Base-by-base conservation (phyloP, 805 yeast species). In the Lipomyces mesembrius region DNA sequence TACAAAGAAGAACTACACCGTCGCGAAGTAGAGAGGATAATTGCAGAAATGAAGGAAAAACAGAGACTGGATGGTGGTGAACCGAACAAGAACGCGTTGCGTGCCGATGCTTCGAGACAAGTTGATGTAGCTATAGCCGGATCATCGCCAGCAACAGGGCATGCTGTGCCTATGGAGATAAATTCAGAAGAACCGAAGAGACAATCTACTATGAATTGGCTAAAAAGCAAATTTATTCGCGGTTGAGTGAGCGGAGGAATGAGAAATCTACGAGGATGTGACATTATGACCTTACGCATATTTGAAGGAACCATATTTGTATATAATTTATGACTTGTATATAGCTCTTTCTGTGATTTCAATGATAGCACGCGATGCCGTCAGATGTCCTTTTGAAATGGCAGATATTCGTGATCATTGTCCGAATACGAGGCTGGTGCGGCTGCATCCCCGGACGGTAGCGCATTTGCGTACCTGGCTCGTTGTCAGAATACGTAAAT, bases 21-120 rank as follows among this genome's bases (percentile, higher is more conserved):
- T 27, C 29, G 17, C 7, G 56, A 51, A 51, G 61, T 59, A 12
- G 61, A 39, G 61, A 55, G 56, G 61, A n/a, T 59, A 8, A 20
- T 39, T 14, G 29, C 35, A n/a, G 61, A 59, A 43, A 59, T 46
- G 32, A 22, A 35, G 32, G 59, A 32, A 20, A 29, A 59, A 25
- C 61, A 25, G 56, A 37, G 54, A 17, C 55, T 25, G 32, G 55
- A 52, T 2, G 7, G 34, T 20, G 34, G 27, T 43, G 37, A 54
- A 14, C 9, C 4, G 11, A 14, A 34, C 57, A 35, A 34, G n/a
- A 14, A 54, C 1, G 20, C 37, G 22, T n/a, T 34, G 17, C 20
- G 57, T n/a, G 34, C 20, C 20, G 37, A 54, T n/a, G 57, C 37
- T 17, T 17, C 57, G 34, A 17, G 57, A n/a, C 37, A 3, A 34